Evolutionary conservation across 148 eudicot genomes (phyloP).

Genomic region (Vaccinium vitisidaea): DNA sequence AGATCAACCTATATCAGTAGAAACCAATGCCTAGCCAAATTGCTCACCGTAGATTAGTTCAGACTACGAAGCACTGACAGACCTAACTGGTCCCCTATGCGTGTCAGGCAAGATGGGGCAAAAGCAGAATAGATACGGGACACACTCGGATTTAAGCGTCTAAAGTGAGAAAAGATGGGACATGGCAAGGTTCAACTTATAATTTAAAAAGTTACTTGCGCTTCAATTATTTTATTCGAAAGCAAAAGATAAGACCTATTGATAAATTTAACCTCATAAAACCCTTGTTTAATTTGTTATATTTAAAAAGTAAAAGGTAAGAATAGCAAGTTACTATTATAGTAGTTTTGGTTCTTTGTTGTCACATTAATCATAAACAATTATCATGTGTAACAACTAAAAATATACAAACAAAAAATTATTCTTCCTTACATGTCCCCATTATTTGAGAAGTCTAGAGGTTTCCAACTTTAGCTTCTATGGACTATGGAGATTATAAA

Average conservation of each 20-base stretch:
- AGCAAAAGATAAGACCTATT: background rate
- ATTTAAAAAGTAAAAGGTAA: background rate
- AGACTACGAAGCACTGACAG: background rate
- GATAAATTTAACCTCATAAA: background rate
- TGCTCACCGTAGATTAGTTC: background rate
- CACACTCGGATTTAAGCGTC: background rate
- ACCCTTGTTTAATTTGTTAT: background rate
- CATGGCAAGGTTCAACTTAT: background rate
- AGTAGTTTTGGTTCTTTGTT: background rate
- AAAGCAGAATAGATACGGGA: background rate
- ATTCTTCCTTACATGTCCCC: background rate
- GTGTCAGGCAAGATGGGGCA: background rate
- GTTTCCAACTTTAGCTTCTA: slow-evolving; percentile 3
- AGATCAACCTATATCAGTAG: background rate
- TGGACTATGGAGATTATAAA: background rate
- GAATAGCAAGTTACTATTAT: background rate
- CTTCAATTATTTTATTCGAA: background rate
- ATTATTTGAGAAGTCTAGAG: background rate
- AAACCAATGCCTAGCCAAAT: background rate
- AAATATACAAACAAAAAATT: background rate
- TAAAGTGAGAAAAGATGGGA: background rate
- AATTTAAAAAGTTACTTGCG: background rate
- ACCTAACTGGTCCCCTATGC: background rate
- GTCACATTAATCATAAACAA: background rate
- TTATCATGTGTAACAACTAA: background rate